Evolutionary conservation across 176 grass and related monocot genomes (phyloP).

Genomic region (Calamus simplicifolius): DNA sequence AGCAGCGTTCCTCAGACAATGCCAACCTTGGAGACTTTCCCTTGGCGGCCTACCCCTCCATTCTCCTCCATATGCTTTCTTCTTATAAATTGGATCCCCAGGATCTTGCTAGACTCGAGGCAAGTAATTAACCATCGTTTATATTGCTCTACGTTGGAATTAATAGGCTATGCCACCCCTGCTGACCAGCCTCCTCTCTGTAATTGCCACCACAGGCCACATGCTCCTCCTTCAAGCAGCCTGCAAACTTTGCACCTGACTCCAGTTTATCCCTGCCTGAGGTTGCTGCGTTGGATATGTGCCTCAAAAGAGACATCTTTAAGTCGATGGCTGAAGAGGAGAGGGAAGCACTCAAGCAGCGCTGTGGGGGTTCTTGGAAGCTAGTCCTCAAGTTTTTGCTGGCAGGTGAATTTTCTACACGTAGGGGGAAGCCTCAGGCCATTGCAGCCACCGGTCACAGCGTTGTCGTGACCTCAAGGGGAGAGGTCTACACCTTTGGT

Average conservation of each 20-base stretch:
- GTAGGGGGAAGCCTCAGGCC: conserved; percentile 68
- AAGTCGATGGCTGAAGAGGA: conserved; percentile 43
- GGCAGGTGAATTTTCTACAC: conserved; percentile 51
- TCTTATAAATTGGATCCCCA: conserved; percentile 56
- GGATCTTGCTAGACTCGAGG: conserved; percentile 86
- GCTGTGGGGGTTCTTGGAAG: conserved; percentile 74
- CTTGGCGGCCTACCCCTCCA: conserved; percentile 66
- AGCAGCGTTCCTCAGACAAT: conserved; percentile 47
- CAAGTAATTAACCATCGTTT: conserved; percentile 41
- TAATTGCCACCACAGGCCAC: conserved; percentile 55
- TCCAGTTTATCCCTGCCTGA: conserved; percentile 64
- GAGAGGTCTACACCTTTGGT: conserved; percentile 64
- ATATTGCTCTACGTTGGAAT: conserved; percentile 19
- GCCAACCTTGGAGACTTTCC: conserved; percentile 68
- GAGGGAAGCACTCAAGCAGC: conserved; percentile 55
- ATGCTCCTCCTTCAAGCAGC: conserved; percentile 78
- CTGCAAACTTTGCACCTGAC: conserved; percentile 74
- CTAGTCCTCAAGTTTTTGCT: conserved; percentile 81
- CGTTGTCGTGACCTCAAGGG: conserved; percentile 58
- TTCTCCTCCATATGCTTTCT: conserved; percentile 77
- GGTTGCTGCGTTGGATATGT: conserved; percentile 80
- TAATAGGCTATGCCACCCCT: conserved; percentile 32
- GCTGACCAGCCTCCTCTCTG: conserved; percentile 41
- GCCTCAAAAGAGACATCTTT: conserved; percentile 72
- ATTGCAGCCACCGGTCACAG: conserved; percentile 72